Percentiles rank a stretch among this genome's conserved stretches.
These are phyloP conservation scores for Moniliophthora roreri DNA, from an alignment of 1,284 basidiomycete species.

Conservation along the genomic window DNA sequence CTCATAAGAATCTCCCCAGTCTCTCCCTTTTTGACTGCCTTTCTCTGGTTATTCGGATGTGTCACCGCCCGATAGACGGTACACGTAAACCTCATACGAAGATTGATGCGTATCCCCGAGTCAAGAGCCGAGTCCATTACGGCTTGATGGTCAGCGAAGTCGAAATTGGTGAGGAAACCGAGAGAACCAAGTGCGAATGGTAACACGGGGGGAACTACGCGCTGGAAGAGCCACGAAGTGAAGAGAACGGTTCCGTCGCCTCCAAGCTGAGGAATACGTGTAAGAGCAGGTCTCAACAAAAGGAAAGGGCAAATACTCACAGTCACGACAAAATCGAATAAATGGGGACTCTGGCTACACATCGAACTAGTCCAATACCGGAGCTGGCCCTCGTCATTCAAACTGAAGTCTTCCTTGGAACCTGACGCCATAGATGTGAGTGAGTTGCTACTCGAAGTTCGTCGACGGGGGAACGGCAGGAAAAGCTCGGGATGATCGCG, in stretches of 20 bases:
- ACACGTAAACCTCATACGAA: slow-evolving; percentile 99
- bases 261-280: slow-evolving; percentile 63
- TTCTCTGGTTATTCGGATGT: slow-evolving; percentile 67
- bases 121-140: slow-evolving; percentile 93
- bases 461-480: slow-evolving; percentile 70
- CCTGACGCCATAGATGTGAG: slow-evolving; percentile 46
- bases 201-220: slow-evolving; percentile 95
- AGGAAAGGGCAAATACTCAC: slow-evolving; percentile 46
- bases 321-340: slow-evolving; percentile 98
- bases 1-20: slow-evolving; percentile 96
- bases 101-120: slow-evolving; percentile 93
- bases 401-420: slow-evolving; percentile 37
- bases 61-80: slow-evolving; percentile 92
- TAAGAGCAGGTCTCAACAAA: slow-evolving; percentile 13
- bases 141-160: slow-evolving; percentile 84
- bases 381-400: slow-evolving; percentile 81
- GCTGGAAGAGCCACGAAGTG: slow-evolving; percentile 99
- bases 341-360: slow-evolving; percentile 89
- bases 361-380: slow-evolving; percentile 98
- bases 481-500: slow-evolving; percentile 90
- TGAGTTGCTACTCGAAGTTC: slow-evolving; percentile 68
- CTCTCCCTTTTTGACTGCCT: slow-evolving; percentile 87
- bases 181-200: slow-evolving; percentile 98
- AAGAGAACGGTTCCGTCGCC: slow-evolving; percentile 99
- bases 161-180: slow-evolving; percentile 98